Evolutionary conservation across 2,329 filamentous ascomycete genomes (phyloP), one percentile per base, ranked within the genome.

Genomic region (Fusarium euwallaceae): DNA sequence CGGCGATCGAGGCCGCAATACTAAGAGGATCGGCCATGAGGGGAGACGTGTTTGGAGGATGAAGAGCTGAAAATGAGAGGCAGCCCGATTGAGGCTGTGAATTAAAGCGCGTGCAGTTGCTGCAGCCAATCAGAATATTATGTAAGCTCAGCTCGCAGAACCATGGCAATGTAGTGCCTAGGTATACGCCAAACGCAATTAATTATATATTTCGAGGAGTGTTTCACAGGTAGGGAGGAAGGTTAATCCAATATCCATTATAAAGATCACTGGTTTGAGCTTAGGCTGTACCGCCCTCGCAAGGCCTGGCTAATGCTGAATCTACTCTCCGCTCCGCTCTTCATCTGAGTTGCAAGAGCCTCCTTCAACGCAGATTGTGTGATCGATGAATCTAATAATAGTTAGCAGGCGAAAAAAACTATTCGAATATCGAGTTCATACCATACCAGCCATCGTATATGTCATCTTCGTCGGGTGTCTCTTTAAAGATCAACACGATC

Each of bases 1-100:
- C 72, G 1, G 70, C 69, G 2, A 75, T 73, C 0, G 67, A 75
- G 12, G 69, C 72, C 14, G 66, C 64, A 8, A 75, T 29, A 5
- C 69, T 70, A 10, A 75, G 5, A 0, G 64, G 73, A 4, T 73
- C 72, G 1, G 61, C 61, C 61, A 67, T 67, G 32, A 37, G 29
- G 45, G 20, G 43, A 45, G 22, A 29, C 24, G 6, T 8, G 27
- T 32, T 6, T 39, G 20, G 45, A 55, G 22, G 45, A 32, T 6
- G 43, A 17, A 27, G 34, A 55, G 61, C 45, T 63, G 61, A 63
- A 63, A 53, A 29, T 63, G 61, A 51, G 41, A 53, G 43, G 32
- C 29, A 63, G 61, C 61, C 61, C 16, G 34, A 53, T 39, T 63
- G 61, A 22, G 61, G 41, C 37, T 51, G 41, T 37, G 60, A 22